Percentiles rank a stretch among this genome's conserved stretches.
Evolutionary conservation across 2,329 filamentous ascomycete species (phyloP).

Genomic region (Ascochyta rabiei): DNA sequence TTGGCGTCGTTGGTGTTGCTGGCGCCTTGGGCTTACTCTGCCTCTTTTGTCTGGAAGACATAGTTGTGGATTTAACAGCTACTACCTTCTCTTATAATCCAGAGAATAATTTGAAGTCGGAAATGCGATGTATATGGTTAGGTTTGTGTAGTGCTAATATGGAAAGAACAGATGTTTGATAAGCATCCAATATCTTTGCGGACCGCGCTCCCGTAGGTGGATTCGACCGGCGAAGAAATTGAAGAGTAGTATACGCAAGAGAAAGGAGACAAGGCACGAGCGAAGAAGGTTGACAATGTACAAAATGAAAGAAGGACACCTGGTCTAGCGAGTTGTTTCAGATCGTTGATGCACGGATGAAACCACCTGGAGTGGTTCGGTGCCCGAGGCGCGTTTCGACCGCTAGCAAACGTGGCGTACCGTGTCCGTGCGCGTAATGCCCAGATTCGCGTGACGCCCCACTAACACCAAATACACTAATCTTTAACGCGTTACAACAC

Average conservation of each 20-base stretch:
- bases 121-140: neutral
- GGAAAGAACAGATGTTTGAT: constrained; percentile 29
- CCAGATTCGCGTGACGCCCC: no score
- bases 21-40: constrained; percentile 42
- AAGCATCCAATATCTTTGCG: constrained; percentile 23
- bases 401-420: constrained; percentile 18
- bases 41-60: constrained; percentile 44
- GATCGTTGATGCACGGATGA: constrained; percentile 41
- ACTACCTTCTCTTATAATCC: constrained; percentile 6
- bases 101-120: neutral
- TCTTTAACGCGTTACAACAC: no score
- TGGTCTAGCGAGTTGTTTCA: constrained; percentile 30
- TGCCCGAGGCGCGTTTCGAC: constrained; percentile 27
- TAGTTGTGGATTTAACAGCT: constrained; percentile 15
- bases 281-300: constrained; percentile 8
- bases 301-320: constrained; percentile 13
- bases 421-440: constrained; percentile 5
- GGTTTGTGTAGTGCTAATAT: neutral
- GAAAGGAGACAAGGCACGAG: constrained; percentile 8
- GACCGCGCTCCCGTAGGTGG: constrained; percentile 29
- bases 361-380: constrained; percentile 39
- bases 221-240: constrained; percentile 30
- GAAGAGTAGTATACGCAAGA: constrained; percentile 1
- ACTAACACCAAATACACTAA: no score
- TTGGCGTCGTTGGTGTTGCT: constrained; percentile 5